Conservation (phyloP, 2,329 filamentous ascomycete genomes). For the Ramularia endophylla region DNA sequence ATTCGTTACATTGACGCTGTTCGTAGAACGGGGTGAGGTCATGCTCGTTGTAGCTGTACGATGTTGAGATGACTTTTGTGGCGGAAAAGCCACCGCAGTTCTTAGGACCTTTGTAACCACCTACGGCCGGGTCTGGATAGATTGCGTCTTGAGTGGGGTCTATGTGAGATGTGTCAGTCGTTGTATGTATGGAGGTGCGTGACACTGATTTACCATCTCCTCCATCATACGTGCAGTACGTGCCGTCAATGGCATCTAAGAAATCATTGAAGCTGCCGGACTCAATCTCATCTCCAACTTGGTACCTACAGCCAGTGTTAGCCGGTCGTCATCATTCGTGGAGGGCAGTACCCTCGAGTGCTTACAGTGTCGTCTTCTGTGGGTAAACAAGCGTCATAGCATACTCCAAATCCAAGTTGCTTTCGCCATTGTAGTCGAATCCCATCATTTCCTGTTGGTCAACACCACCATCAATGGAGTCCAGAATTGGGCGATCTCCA, state of each 20-base stretch:
- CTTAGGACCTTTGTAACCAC: constrained; percentile 36
- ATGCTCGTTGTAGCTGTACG: constrained; percentile 51
- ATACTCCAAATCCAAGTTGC: constrained; percentile 51
- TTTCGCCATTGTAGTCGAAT: constrained; percentile 43
- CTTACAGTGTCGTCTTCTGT: constrained; percentile 39
- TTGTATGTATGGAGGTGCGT: not conserved
- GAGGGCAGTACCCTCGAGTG: too few species aligned
- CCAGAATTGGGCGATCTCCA: constrained; percentile 28
- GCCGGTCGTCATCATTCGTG: too few species aligned
- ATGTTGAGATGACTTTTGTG: constrained; percentile 51
- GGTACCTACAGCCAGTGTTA: too few species aligned
- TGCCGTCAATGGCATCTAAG: constrained; percentile 43
- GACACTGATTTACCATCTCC: constrained; percentile 23
- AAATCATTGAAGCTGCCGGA: constrained; percentile 33
- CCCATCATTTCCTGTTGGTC: constrained; percentile 37
- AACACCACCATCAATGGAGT: constrained; percentile 24
- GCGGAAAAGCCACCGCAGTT: constrained; percentile 42
- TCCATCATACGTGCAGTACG: constrained; percentile 33
- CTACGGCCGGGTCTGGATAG: constrained; percentile 39
- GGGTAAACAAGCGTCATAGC: constrained; percentile 49
- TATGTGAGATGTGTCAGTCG: constrained; percentile 10
- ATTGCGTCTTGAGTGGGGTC: constrained; percentile 42
- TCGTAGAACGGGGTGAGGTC: constrained; percentile 46
- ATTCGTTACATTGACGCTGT: constrained; percentile 50
- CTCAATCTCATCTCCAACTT: constrained; percentile 36